Evolutionary conservation across 176 grass and related monocot species (phyloP).

Genomic region (Avena insularis): DNA sequence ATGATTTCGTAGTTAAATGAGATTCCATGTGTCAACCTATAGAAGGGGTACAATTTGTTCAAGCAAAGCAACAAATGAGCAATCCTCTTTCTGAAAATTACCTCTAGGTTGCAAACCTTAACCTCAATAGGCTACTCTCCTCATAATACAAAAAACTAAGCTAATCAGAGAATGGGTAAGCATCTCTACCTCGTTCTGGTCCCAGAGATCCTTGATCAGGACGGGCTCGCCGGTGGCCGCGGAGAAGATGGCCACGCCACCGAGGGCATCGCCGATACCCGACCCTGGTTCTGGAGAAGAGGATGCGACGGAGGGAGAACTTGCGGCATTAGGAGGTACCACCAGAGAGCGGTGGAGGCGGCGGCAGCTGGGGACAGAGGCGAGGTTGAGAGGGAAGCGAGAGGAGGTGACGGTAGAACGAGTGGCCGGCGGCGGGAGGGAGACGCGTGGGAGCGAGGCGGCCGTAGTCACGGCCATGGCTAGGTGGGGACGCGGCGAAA

Average conservation of each 20-base stretch:
- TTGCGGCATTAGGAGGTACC: slow-evolving; percentile 5
- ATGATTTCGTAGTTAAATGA: background rate
- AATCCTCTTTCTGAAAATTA: background rate
- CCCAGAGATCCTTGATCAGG: slow-evolving; percentile 71
- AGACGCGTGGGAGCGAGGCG: slow-evolving; percentile 28
- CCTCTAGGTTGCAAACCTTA: background rate
- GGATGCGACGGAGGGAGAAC: slow-evolving; percentile 28
- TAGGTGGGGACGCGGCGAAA: slow-evolving; percentile 36
- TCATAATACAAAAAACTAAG: background rate
- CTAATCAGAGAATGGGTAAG: slow-evolving; percentile 5
- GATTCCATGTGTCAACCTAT: background rate
- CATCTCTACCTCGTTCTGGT: slow-evolving; percentile 61
- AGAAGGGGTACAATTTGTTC: background rate
- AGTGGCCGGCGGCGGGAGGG: slow-evolving; percentile 7
- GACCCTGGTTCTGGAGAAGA: slow-evolving; percentile 12
- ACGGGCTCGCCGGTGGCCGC: slow-evolving; percentile 73
- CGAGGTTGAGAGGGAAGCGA: background rate
- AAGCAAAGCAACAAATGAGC: background rate
- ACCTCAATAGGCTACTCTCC: background rate
- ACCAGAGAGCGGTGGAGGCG: slow-evolving; percentile 6
- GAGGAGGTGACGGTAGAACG: slow-evolving; percentile 13
- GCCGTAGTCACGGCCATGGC: slow-evolving; percentile 37
- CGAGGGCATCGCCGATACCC: slow-evolving; percentile 49
- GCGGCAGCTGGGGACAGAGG: background rate
- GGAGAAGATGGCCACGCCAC: slow-evolving; percentile 58